These are phyloP conservation scores for Cryphonectria japonica DNA, from an alignment of 2,329 filamentous ascomycete genomes.

Conservation along the genomic window DNA sequence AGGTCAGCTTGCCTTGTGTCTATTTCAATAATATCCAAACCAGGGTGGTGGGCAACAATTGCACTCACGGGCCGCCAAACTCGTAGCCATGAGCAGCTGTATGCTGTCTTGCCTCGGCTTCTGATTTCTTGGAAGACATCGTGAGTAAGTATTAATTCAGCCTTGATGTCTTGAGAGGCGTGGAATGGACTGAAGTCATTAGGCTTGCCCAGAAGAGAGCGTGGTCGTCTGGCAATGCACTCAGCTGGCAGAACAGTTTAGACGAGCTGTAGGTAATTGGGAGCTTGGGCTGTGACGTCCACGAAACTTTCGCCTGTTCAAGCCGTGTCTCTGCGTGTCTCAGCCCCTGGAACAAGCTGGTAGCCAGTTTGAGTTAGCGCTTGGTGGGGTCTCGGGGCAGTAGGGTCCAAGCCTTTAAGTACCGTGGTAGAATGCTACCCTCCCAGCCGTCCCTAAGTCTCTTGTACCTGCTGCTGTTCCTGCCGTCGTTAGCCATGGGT, in stretches of 20 bases:
- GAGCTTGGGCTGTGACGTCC: not conserved
- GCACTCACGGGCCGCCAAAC: constrained; percentile 55
- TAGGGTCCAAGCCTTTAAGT: not conserved
- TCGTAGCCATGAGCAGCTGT: constrained; percentile 50
- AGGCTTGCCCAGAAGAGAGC: not conserved
- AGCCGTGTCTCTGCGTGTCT: not conserved
- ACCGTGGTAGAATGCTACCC: no score
- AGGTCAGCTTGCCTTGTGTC: not conserved
- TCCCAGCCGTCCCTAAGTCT: not conserved
- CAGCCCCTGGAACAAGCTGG: not conserved
- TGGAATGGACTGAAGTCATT: not conserved
- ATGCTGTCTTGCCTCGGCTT: constrained; percentile 30
- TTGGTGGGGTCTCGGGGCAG: not conserved
- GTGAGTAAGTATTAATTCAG: not conserved
- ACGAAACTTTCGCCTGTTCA: not conserved
- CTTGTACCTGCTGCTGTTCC: not conserved
- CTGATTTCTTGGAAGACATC: constrained; percentile 20
- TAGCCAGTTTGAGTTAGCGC: not conserved
- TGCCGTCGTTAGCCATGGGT: not conserved
- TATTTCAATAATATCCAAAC: not conserved
- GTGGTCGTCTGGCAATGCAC: not conserved
- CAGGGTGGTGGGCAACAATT: not conserved
- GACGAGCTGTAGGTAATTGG: not conserved
- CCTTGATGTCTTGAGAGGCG: not conserved
- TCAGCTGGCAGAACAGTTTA: not conserved